A percentile compares a stretch with the other conserved stretches of the same genome.
These are phyloP conservation scores for Ophiostoma sp. DNA, from an alignment of 2,329 filamentous ascomycete genomes.

Conservation along the genomic window DNA sequence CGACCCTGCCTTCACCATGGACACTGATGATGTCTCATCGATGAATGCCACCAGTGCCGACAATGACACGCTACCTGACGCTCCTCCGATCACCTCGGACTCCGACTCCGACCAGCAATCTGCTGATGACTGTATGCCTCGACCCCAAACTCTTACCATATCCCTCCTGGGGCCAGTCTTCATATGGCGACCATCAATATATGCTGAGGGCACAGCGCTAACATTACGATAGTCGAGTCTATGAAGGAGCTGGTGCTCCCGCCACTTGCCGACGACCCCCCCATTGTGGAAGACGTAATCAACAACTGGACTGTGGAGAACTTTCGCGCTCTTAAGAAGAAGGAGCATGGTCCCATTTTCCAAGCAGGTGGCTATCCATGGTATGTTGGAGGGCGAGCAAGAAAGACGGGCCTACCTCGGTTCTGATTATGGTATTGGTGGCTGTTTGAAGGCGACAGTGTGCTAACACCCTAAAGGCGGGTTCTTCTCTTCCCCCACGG, in stretches of 20 bases:
- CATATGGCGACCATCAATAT: neutral
- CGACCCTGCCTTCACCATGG: conserved; percentile 52
- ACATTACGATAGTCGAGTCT: conserved; percentile 59
- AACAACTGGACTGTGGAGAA: conserved; percentile 83
- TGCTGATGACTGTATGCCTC: conserved; percentile 49
- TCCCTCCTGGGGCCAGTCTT: neutral
- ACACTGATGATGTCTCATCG: conserved; percentile 48
- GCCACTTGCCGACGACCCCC: conserved; percentile 67
- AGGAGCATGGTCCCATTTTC: conserved; percentile 84
- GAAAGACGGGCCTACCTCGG: neutral
- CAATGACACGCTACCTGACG: conserved; percentile 47
- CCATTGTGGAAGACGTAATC: conserved; percentile 67
- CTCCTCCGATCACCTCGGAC: conserved; percentile 36
- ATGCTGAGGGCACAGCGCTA: conserved; percentile 28
- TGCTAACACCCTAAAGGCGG: conserved; percentile 52
- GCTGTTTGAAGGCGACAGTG: neutral
- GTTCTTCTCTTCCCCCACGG: conserved; percentile 93
- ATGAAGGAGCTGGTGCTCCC: conserved; percentile 78
- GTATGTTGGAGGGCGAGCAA: conserved; percentile 42
- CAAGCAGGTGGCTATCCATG: conserved; percentile 82
- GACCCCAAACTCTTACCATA: neutral
- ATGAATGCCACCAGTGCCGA: conserved; percentile 41
- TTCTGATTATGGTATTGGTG: too few species aligned
- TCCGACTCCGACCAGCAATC: conserved; percentile 44
- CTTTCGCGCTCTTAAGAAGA: conserved; percentile 71